Percentiles rank a stretch among this genome's conserved stretches.
Conservation (phyloP, 768 basidiomycete species). For the Collybiopsis luxurians region DNA sequence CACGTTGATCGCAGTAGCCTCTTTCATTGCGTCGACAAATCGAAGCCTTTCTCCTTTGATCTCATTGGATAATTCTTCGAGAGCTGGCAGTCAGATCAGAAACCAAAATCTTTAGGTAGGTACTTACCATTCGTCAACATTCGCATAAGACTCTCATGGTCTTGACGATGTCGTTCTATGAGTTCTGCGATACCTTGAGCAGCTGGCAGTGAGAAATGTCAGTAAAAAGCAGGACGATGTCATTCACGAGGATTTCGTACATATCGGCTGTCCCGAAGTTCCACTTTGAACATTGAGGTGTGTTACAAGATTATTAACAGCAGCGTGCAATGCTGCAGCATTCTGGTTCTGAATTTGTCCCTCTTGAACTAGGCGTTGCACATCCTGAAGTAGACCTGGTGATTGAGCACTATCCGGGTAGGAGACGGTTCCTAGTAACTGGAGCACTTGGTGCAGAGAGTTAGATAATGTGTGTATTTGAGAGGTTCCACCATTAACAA, state of each 20-base stretch:
- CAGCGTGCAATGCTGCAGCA: slow-evolving; percentile 34
- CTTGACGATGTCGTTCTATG: slow-evolving; percentile 66
- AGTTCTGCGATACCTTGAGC: slow-evolving; percentile 56
- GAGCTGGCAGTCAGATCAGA: background rate
- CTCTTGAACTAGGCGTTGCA: slow-evolving; percentile 32
- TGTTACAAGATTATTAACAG: slow-evolving; percentile 35
- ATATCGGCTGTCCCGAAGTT: slow-evolving; percentile 15
- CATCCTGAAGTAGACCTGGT: slow-evolving; percentile 29
- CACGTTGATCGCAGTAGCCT: slow-evolving; percentile 86
- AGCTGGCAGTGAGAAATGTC: slow-evolving; percentile 30
- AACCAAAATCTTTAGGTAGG: background rate
- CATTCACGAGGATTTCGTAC: too few relatives aligned
- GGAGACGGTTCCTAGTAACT: slow-evolving; percentile 42
- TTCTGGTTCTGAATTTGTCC: slow-evolving; percentile 33
- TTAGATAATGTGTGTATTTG: slow-evolving; percentile 64
- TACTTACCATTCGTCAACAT: slow-evolving; percentile 60
- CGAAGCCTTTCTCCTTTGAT: slow-evolving; percentile 83
- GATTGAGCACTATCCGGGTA: slow-evolving; percentile 9
- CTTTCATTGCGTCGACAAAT: slow-evolving; percentile 95
- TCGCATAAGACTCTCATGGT: slow-evolving; percentile 70
- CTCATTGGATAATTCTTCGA: slow-evolving; percentile 67
- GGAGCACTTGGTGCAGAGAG: slow-evolving; percentile 59
- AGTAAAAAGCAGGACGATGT: slow-evolving; percentile 5
- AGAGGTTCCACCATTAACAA: slow-evolving; percentile 72
- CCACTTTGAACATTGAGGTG: slow-evolving; percentile 20